Evolutionary conservation across 2,329 filamentous ascomycete genomes (phyloP).

Genomic region (Didymella keratinophila): DNA sequence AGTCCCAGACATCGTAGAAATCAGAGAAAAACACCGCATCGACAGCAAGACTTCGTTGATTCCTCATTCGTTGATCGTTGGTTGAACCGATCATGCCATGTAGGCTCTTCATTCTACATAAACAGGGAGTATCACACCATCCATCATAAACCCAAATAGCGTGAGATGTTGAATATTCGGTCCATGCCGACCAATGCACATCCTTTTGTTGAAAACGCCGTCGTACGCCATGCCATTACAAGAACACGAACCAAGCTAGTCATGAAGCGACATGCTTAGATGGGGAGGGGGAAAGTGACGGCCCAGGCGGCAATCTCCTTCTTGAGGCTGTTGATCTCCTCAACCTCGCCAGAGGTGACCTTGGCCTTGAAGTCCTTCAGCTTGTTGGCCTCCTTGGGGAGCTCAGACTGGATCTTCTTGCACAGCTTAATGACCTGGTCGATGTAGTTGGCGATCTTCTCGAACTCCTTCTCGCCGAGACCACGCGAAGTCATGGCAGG

Average conservation of each 20-base stretch:
- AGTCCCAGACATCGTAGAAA: too few species aligned
- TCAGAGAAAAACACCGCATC: not conserved
- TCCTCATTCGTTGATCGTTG: constrained; percentile 20
- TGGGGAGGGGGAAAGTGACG: constrained; percentile 88
- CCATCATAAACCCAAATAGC: constrained; percentile 21
- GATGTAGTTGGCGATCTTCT: constrained; percentile 81
- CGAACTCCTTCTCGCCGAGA: constrained; percentile 89
- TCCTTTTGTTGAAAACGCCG: constrained; percentile 42
- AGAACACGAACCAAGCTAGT: constrained; percentile 2
- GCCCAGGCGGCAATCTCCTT: constrained; percentile 92
- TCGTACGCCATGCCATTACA: constrained; percentile 25
- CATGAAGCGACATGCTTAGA: constrained; percentile 53
- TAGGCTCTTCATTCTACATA: constrained; percentile 19
- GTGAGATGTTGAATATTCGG: constrained; percentile 41
- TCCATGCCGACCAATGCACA: constrained; percentile 14
- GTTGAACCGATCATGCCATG: constrained; percentile 24
- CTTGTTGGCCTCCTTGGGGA: constrained; percentile 98
- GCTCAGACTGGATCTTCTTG: constrained; percentile 81
- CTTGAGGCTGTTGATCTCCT: constrained; percentile 83
- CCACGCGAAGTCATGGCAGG: constrained; percentile 98
- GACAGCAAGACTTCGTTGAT: not conserved
- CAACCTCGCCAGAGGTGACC: constrained; percentile 78
- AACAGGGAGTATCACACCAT: constrained; percentile 23
- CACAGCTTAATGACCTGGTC: constrained; percentile 87
- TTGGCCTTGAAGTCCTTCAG: constrained; percentile 99